Percentiles rank a stretch among this genome's conserved stretches.
phyloP scores from a whole-genome alignment of 2,329 filamentous ascomycete genomes.

The Pseudocercospora ulei region DNA sequence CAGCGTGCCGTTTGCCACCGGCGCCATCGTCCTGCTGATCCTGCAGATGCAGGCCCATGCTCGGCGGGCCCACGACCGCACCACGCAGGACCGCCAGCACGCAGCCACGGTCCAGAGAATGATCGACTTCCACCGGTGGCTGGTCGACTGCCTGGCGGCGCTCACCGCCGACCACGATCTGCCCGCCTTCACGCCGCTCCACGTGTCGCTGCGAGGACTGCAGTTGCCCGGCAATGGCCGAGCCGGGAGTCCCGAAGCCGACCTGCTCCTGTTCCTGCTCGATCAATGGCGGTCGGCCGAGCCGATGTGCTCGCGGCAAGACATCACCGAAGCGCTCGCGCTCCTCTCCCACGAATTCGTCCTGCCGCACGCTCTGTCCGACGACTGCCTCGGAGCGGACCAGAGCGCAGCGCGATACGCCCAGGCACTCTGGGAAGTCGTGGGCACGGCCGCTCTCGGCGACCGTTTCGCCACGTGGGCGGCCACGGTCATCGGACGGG shows the following conservation, averaged over 20 bases:
- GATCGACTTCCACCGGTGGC: constrained; percentile 67
- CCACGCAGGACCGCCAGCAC: constrained; percentile 76
- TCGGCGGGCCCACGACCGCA: constrained; percentile 47
- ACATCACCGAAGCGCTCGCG: constrained; percentile 58
- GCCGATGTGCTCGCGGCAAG: constrained; percentile 59
- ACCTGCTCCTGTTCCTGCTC: constrained; percentile 67
- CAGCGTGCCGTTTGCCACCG: constrained; percentile 66
- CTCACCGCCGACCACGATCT: neutral
- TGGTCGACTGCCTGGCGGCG: constrained; percentile 56
- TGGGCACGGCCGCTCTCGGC: constrained; percentile 20
- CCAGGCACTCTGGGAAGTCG: constrained; percentile 24
- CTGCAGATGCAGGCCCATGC: constrained; percentile 57
- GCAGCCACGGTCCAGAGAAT: constrained; percentile 66
- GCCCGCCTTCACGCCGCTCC: constrained; percentile 14
- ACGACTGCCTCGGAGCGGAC: constrained; percentile 63
- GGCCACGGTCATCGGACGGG: constrained; percentile 70
- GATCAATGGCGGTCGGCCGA: constrained; percentile 56
- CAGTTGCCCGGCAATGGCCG: constrained; percentile 59
- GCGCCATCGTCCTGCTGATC: constrained; percentile 67
- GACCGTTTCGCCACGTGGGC: constrained; percentile 58
- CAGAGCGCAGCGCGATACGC: constrained; percentile 45
- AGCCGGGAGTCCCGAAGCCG: constrained; percentile 63
- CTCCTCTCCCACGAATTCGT: constrained; percentile 69
- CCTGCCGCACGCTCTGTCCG: constrained; percentile 47
- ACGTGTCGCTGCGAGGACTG: constrained; percentile 40